Percentiles rank a stretch among this genome's conserved stretches.
phyloP scores from a whole-genome alignment of 176 grass and related monocot species.

The Calamus simplicifolius region DNA sequence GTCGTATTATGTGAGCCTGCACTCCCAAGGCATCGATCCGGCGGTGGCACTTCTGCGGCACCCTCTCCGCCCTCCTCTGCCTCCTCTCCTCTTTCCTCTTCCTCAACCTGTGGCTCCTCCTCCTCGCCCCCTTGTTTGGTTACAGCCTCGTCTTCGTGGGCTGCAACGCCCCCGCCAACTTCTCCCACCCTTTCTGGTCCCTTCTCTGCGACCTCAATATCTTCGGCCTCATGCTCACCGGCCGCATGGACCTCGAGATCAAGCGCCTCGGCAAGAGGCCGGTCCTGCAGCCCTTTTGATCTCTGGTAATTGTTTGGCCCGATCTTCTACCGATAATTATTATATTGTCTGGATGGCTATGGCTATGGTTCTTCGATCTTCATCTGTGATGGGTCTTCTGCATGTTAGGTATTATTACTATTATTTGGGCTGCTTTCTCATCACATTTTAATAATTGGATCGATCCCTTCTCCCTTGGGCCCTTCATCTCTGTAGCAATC shows the following conservation, averaged over 20 bases:
- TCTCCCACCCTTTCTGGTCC: slow-evolving; percentile 73
- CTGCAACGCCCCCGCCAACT: slow-evolving; percentile 59
- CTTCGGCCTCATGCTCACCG: slow-evolving; percentile 61
- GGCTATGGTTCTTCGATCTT: no score
- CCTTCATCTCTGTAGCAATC: no score
- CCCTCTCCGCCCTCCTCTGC: slow-evolving; percentile 40
- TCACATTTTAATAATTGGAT: no score
- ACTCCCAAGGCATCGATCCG: slow-evolving; percentile 64
- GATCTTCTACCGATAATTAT: no score
- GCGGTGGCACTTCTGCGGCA: slow-evolving; percentile 77
- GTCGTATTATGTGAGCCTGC: slow-evolving; percentile 77
- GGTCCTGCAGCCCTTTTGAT: slow-evolving; percentile 12
- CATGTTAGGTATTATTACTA: no score
- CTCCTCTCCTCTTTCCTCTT: slow-evolving; percentile 31
- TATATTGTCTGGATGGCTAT: no score
- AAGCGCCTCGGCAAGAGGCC: slow-evolving; percentile 36
- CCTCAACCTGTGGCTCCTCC: slow-evolving; percentile 35
- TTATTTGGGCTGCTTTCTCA: no score
- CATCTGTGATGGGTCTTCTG: no score
- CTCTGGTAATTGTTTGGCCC: no score
- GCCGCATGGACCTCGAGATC: slow-evolving; percentile 61
- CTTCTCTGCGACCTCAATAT: slow-evolving; percentile 69
- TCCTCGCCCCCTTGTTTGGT: slow-evolving; percentile 33
- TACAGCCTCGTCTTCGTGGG: slow-evolving; percentile 80
- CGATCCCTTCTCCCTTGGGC: no score